These are phyloP conservation scores for Geotrichum ghanense DNA, from an alignment of 805 yeast species.

Conservation along the genomic window DNA sequence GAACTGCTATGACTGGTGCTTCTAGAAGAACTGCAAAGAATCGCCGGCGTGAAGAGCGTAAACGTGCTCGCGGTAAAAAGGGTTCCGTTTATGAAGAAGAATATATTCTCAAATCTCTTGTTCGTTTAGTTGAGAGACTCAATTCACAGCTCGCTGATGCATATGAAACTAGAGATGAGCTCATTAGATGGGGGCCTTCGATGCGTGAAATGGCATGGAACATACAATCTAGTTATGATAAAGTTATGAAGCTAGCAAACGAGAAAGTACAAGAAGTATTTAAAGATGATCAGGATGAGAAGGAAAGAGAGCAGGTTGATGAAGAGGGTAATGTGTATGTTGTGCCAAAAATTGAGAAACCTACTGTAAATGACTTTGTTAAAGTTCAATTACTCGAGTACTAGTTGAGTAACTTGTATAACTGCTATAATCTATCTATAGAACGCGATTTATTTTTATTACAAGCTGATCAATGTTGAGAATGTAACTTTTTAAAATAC, in stretches of 20 bases:
- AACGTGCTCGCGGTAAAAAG: constrained; percentile 92
- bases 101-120: constrained; percentile 76
- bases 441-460: too few relatives aligned
- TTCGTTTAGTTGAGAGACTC: constrained; percentile 76
- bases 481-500: too few relatives aligned
- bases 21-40: constrained; percentile 88
- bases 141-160: constrained; percentile 69
- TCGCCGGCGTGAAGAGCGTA: constrained; percentile 88
- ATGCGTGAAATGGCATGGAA: constrained; percentile 74
- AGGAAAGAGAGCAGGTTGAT: constrained; percentile 79
- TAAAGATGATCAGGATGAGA: constrained; percentile 49
- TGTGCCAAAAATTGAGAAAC: constrained; percentile 27
- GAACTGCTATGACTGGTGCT: constrained; percentile 95
- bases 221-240: constrained; percentile 57
- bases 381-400: too few relatives aligned
- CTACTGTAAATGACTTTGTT: not conserved
- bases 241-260: constrained; percentile 41
- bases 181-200: constrained; percentile 45
- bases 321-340: constrained; percentile 78
- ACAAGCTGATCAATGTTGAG: too few relatives aligned
- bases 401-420: too few relatives aligned
- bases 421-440: too few relatives aligned
- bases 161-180: constrained; percentile 55
- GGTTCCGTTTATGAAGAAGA: constrained; percentile 98
- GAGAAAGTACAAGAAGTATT: constrained; percentile 68